Base-by-base conservation (phyloP, 352 stramenopile genomes). In the Phytophthora cryptogea region DNA sequence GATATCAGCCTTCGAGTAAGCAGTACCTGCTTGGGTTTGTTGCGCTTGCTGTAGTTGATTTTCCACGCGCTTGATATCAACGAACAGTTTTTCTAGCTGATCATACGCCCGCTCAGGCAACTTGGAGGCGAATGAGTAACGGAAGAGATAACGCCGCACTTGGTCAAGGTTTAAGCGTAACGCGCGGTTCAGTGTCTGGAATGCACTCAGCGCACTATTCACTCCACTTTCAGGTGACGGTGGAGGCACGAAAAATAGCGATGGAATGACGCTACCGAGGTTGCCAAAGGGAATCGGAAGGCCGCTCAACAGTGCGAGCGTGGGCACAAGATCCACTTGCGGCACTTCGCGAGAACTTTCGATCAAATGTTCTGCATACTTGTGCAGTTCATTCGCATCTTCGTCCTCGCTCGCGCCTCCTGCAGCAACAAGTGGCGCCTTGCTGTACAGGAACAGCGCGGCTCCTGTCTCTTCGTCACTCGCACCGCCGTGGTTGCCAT, bases 401-500 rank as follows among this genome's bases (percentile, higher is more conserved):
- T 59, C 44, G 23, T 42, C 37, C 16, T 59, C 49, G 14, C 28
- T 16, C 11, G 8, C 40, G 36, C 26, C 26, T 31, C 40, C 54
- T 10, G 37, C 41, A 23, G 50, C 54, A 26, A 83, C 57, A 20
- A 90, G 59, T 17, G 66, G 51, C 20, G 70, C 48, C 40, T 80
- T 86, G 60, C 80, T 89, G 57, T 97, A 98, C 1, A 97, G 76
- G 66, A 99, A 98, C 3, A 99, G 73, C 17, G 93, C 96, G 13
- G 97, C 96, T 39, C 94, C 94, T 0, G 92, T 96, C 70, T 99
- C 97, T 30, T 99, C 93, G 36, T 97, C 81, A 23, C 80, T 98
- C 32, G 95, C 96, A 26, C 97, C 97, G n/a, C 97, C 97, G 72
- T 99, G 97, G 72, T 99, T 99, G 27, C 97, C 97, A 66, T 98